Conservation (phyloP, 371 early-diverging fungal species). For the Apophysomyces variabilis region DNA sequence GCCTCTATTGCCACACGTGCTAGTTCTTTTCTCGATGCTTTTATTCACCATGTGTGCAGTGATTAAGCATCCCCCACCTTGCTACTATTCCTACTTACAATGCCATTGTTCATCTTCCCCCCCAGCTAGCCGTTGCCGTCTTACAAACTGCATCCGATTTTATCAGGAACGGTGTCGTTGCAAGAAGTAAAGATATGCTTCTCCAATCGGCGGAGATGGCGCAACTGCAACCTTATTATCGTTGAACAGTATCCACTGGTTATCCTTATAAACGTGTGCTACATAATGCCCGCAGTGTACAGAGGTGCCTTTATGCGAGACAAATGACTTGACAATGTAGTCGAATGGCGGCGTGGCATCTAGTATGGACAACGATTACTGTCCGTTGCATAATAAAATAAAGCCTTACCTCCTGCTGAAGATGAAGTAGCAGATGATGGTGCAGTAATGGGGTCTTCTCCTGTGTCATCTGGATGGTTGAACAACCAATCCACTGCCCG, state of each 20-base stretch:
- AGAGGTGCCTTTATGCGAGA: slow-evolving; percentile 97
- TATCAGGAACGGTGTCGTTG: slow-evolving; percentile 30
- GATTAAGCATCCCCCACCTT: not conserved
- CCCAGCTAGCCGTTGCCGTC: not conserved
- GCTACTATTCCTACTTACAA: not conserved
- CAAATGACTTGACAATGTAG: slow-evolving; percentile 81
- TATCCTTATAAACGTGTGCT: slow-evolving; percentile 75
- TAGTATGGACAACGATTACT: slow-evolving; percentile 17
- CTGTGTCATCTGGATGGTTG: slow-evolving; percentile 79
- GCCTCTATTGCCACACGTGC: no score
- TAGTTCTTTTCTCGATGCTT: no score
- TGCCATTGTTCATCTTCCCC: not conserved
- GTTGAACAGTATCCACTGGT: slow-evolving; percentile 91
- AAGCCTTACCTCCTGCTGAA: slow-evolving; percentile 24
- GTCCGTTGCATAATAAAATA: not conserved
- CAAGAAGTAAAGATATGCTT: slow-evolving; percentile 77
- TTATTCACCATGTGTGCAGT: no score
- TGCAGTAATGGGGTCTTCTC: slow-evolving; percentile 30
- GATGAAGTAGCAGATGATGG: slow-evolving; percentile 1
- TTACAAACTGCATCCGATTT: not conserved
- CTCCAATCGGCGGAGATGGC: slow-evolving; percentile 67
- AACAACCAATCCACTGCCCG: slow-evolving; percentile 97
- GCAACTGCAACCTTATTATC: slow-evolving; percentile 91
- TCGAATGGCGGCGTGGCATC: slow-evolving; percentile 58
- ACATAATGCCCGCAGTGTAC: slow-evolving; percentile 98